Base-by-base conservation (phyloP, 1,284 basidiomycete species). In the Tetrapyrgos nigripes region DNA sequence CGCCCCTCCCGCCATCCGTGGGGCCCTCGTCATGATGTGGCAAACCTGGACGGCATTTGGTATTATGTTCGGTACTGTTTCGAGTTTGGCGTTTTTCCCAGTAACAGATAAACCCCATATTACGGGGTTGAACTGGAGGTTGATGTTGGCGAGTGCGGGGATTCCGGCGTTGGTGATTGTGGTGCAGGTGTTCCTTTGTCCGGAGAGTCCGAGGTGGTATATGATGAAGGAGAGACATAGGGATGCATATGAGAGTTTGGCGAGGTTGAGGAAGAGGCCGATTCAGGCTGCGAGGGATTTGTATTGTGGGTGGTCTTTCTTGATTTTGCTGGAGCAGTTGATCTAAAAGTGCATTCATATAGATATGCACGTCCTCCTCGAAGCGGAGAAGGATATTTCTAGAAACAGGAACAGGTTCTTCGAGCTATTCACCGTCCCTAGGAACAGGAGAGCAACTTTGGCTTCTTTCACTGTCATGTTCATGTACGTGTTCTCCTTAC, bases 281-380 rank as follows among this genome's bases (percentile, higher is more conserved):
- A 70, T 95, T n/a, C 88, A 93, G 66, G 93, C 93, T 4, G 90
- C 91, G 3, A 80, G 90, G 24, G 90, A 92, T 67, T 71, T 91
- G 19, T 87, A 83, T 69, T 85, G 31, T 33, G 31, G 14, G 31
- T 33, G 8, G 31, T 14, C 14, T 33, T 33, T 33, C 14, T 33
- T 14, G 31, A 8, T 14, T 33, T 8, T 33, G 31, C 31, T 33
- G 8, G 14, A 33, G 31, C 31, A 8, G 31, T n/a, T n/a, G n/a
- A n/a, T n/a, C n/a, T n/a, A n/a, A n/a, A 33, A 33, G 14, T 21
- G 28, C 57, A 26, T 28, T 55, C 35, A 5, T 62, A n/a, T 14
- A 33, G 31, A 78, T 78, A 91, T 92, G 51, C 85, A 92, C 66
- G 80, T 85, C 21, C 75, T 85, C 3, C 78, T 92, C 3, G 83